These are phyloP conservation scores for Musa troglodytarum DNA, from an alignment of 176 grass and related monocot species.

Conservation along the genomic window DNA sequence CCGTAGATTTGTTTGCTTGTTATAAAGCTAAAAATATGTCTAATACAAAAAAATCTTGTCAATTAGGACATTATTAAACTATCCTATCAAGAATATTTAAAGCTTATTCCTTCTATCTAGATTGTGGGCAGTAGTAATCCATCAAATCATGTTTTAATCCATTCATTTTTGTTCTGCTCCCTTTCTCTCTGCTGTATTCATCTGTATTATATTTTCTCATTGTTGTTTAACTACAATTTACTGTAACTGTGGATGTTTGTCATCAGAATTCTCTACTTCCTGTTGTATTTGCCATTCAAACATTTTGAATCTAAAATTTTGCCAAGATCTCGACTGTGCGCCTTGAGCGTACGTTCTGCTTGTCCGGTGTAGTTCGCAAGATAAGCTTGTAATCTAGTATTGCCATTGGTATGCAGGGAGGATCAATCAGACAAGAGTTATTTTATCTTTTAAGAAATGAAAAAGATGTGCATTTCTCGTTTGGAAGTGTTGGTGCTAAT, in stretches of 20 bases:
- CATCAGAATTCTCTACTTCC: not conserved
- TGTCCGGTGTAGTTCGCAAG: not conserved
- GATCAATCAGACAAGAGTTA: conserved; percentile 4
- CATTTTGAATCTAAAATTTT: not conserved
- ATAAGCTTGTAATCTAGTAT: not conserved
- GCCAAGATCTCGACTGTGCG: too few species aligned
- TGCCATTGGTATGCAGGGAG: not conserved
- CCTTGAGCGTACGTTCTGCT: not conserved
- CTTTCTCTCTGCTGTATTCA: not conserved
- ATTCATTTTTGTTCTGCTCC: too few species aligned
- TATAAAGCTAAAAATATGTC: too few species aligned
- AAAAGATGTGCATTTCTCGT: conserved; percentile 16
- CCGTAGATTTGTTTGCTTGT: not conserved
- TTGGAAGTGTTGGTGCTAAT: conserved; percentile 8
- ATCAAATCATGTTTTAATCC: too few species aligned
- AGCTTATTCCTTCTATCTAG: too few species aligned
- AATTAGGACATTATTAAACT: too few species aligned
- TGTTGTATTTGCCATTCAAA: not conserved
- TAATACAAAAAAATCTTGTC: too few species aligned
- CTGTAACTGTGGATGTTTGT: not conserved
- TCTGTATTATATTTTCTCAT: not conserved
- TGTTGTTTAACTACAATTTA: too few species aligned
- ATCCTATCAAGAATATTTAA: too few species aligned
- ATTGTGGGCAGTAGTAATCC: too few species aligned
- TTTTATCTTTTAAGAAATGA: conserved; percentile 19